Evolutionary conservation across 208 protist species (phyloP).

Genomic region (Crithidia brevicula): DNA sequence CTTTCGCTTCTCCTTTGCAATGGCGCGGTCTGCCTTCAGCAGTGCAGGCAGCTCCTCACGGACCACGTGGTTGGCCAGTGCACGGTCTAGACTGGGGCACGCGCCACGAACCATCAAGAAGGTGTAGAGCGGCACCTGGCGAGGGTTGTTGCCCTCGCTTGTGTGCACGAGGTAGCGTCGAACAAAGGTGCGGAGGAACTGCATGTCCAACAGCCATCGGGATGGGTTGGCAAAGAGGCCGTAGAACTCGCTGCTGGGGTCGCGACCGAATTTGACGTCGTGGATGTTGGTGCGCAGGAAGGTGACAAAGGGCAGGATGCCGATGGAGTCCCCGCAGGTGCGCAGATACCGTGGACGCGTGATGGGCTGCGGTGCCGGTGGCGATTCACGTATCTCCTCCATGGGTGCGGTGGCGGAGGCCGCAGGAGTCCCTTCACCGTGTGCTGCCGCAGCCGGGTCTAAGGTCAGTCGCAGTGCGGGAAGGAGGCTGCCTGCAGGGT

Average conservation of each 20-base stretch:
- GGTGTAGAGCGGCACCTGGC: constrained; percentile 54
- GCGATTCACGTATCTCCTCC: too few species aligned
- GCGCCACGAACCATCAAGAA: constrained; percentile 59
- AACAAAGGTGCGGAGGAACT: constrained; percentile 82
- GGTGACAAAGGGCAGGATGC: constrained; percentile 72
- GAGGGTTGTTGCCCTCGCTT: constrained; percentile 69
- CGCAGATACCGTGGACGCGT: neutral
- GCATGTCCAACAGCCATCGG: constrained; percentile 62
- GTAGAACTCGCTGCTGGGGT: constrained; percentile 62
- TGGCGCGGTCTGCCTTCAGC: constrained; percentile 59
- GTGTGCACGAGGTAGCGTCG: constrained; percentile 84
- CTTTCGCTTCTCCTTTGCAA: constrained; percentile 35
- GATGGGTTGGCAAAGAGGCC: constrained; percentile 61
- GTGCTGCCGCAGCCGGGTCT: too few species aligned
- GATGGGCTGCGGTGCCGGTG: too few species aligned
- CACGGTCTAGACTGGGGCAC: constrained; percentile 56
- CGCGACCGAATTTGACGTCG: constrained; percentile 64
- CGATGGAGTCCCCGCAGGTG: constrained; percentile 19
- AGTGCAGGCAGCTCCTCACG: constrained; percentile 69
- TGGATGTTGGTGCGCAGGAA: constrained; percentile 68
- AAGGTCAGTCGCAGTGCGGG: constrained; percentile 5
- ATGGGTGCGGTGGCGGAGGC: too few species aligned
- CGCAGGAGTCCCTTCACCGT: too few species aligned
- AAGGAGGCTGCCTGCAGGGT: constrained; percentile 18
- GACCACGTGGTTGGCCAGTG: constrained; percentile 48